phyloP scores from a whole-genome alignment of 1,284 basidiomycete genomes.

The Dichomitus squalens region DNA sequence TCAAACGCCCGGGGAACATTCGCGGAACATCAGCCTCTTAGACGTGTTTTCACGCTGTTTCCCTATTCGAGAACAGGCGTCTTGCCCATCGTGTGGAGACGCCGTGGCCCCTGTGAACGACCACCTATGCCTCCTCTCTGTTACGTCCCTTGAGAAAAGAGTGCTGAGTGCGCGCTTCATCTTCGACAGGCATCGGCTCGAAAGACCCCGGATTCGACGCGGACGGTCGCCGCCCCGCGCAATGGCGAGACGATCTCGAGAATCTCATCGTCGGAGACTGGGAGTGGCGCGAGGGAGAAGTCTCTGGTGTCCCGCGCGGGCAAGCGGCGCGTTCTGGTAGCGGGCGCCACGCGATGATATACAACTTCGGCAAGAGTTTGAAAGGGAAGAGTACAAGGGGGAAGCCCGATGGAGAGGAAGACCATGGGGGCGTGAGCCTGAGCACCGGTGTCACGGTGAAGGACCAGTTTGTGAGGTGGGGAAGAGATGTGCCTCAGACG shows the following conservation, averaged over 20 bases:
- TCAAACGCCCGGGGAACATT: no score
- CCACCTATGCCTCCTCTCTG: no score
- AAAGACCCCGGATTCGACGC: conserved; percentile 35
- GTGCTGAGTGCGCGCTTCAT: neutral
- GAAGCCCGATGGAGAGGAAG: conserved; percentile 29
- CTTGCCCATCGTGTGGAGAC: no score
- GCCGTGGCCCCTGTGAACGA: no score
- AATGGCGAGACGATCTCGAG: conserved; percentile 58
- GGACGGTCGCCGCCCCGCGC: conserved; percentile 52
- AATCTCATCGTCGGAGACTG: conserved; percentile 65
- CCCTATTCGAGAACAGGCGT: no score
- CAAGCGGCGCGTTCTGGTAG: conserved; percentile 14
- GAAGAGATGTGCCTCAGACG: conserved; percentile 51
- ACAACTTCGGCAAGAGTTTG: conserved; percentile 34
- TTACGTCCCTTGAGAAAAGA: neutral
- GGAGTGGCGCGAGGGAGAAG: conserved; percentile 60
- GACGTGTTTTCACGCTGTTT: no score
- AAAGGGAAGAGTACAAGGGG: conserved; percentile 22
- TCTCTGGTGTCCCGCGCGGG: conserved; percentile 44
- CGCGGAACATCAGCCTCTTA: no score
- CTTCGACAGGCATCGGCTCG: conserved; percentile 38
- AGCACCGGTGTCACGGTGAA: conserved; percentile 41
- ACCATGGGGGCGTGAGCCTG: conserved; percentile 26
- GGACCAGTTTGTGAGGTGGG: conserved; percentile 57
- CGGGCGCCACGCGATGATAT: conserved; percentile 26